Evolutionary conservation across 306 rosid genomes (phyloP).

Genomic region (Fagus sylvatica): DNA sequence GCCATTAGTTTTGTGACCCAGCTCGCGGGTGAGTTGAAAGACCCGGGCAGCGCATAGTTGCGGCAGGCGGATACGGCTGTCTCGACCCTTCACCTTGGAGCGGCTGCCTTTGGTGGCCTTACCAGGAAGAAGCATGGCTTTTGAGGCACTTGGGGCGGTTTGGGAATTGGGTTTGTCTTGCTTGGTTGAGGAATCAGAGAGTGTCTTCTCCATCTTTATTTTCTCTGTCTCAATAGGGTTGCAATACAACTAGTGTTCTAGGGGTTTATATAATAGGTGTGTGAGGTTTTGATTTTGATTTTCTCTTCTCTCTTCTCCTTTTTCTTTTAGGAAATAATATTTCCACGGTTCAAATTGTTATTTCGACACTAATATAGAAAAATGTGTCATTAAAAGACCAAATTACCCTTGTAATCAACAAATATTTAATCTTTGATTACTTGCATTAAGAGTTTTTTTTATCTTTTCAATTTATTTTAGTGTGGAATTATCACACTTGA

Average conservation of each 20-base stretch:
- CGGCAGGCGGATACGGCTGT: conserved; percentile 40
- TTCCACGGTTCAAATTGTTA: no score
- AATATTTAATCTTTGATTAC: no score
- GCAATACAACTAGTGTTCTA: background rate
- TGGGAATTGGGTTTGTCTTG: conserved; percentile 4
- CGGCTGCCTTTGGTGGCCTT: conserved; percentile 27
- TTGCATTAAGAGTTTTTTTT: no score
- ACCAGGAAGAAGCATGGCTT: background rate
- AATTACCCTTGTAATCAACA: no score
- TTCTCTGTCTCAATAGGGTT: background rate
- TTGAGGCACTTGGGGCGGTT: background rate
- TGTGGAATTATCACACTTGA: no score
- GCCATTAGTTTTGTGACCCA: conserved; percentile 47
- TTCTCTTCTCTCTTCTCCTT: no score
- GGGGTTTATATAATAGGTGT: background rate
- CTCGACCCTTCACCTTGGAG: conserved; percentile 34
- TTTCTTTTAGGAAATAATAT: no score
- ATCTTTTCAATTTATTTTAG: no score
- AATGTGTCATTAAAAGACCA: no score
- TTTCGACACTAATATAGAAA: no score
- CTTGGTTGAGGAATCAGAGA: background rate
- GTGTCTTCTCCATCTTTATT: conserved; percentile 9
- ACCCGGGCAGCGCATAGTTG: conserved; percentile 44
- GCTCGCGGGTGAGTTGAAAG: conserved; percentile 49
- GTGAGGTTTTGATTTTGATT: background rate